Evolutionary conservation across 371 early-diverging fungal species (phyloP), one percentile per base, ranked within the genome.

Genomic region (Mucor velutinosus): DNA sequence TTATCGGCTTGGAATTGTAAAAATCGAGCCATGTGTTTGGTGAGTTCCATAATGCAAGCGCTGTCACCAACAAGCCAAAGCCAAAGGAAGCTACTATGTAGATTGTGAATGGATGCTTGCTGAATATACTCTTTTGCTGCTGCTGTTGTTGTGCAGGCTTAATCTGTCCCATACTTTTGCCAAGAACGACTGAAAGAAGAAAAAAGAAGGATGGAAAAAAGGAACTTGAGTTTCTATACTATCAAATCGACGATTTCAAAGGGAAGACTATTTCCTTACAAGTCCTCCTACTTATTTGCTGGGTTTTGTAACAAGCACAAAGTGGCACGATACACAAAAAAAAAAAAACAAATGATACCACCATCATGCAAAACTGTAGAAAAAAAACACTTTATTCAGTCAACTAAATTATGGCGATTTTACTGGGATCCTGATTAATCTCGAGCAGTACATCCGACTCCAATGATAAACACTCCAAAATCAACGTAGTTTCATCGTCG

Each of bases 11-110:
- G 30, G 76, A 69, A 49, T 81, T 81, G 29, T 60, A 72, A 30
- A 81, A 71, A 64, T 81, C 75, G 6, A 37, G 35, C 77, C 74
- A 81, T n/a, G 61, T 47, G 12, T 73, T 67, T 14, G 73, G 70
- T 15, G 69, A 60, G 7, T 33, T 21, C 29, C 65, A 69, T 27
- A 70, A n/a, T 23, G 74, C 64, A 7, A 68, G 45, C 2, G 72
- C 17, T 8, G 67, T 70, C 4, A 70, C 65, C 1, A 67, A 6
- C 4, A 56, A 23, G 3, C 70, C 70, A 70, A 64, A 74, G 0
- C 45, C 62, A 29, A 70, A n/a, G 17, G 74, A 72, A 7, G 64
- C 60, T 4, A 39, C 12, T 11, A 67, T 35, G 43, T 70, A 70
- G 4, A 65, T 5, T 8, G 25, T 15, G 29, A 47, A 65, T 4